A percentile compares a stretch with the other conserved stretches of the same genome.
Evolutionary conservation across 1,139 yeast genomes (phyloP).

Genomic region (Blastobotrys aristatus): DNA sequence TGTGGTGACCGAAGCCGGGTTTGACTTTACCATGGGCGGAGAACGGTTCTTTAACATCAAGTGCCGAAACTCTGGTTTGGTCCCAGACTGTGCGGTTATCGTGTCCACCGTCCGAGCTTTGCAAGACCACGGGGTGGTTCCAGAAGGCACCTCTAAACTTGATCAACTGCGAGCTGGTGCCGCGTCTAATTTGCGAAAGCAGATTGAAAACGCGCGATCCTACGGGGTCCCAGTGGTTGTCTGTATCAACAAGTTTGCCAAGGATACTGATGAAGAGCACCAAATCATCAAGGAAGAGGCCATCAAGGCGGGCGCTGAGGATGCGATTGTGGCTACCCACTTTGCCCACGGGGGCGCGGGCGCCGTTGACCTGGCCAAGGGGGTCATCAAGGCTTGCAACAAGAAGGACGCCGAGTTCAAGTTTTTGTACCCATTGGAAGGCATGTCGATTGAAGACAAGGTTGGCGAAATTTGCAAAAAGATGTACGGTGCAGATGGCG

Average conservation of each 20-base stretch:
- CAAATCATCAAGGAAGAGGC: slow-evolving; percentile 79
- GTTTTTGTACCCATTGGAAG: slow-evolving; percentile 67
- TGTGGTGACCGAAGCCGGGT: slow-evolving; percentile 96
- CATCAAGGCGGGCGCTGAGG: slow-evolving; percentile 85
- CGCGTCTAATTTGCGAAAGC: slow-evolving; percentile 83
- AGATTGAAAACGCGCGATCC: slow-evolving; percentile 76
- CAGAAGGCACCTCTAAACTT: slow-evolving; percentile 86
- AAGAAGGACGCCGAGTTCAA: slow-evolving; percentile 56
- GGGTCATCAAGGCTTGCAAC: slow-evolving; percentile 62
- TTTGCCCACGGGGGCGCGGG: slow-evolving; percentile 99
- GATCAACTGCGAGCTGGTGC: slow-evolving; percentile 83
- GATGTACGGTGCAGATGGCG: slow-evolving; percentile 93
- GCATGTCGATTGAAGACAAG: slow-evolving; percentile 70
- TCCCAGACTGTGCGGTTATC: slow-evolving; percentile 88
- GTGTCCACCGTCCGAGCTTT: slow-evolving; percentile 97
- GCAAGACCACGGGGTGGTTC: slow-evolving; percentile 97
- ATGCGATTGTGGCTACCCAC: slow-evolving; percentile 91
- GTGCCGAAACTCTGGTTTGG: slow-evolving; percentile 86
- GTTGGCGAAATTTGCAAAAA: slow-evolving; percentile 75
- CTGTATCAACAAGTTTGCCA: slow-evolving; percentile 87
- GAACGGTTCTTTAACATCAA: slow-evolving; percentile 95
- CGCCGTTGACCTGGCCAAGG: slow-evolving; percentile 81
- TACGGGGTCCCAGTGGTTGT: slow-evolving; percentile 94
- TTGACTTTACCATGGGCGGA: slow-evolving; percentile 99
- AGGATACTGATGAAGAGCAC: slow-evolving; percentile 82